Evolutionary conservation across 257 asterid genomes (phyloP).

Genomic region (Jacaranda mimosifolia): DNA sequence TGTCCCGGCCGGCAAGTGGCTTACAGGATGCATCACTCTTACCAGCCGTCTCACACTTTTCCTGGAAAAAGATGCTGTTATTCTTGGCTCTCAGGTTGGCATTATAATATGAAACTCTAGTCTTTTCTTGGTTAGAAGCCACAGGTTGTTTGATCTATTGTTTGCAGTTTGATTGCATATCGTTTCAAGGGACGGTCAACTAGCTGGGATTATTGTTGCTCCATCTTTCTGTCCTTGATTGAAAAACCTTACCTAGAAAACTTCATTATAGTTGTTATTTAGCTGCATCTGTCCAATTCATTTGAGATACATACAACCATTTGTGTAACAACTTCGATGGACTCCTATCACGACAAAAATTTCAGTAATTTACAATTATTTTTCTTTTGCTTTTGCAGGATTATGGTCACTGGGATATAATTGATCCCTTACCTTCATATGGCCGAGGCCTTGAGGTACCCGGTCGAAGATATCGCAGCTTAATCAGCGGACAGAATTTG

Average conservation of each 20-base stretch:
- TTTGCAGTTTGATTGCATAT: not conserved
- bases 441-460: slow-evolving; percentile 70
- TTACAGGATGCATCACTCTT: slow-evolving; percentile 85
- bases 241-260: not conserved
- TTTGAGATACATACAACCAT: not conserved
- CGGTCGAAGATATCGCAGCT: slow-evolving; percentile 76
- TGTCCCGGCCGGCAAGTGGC: slow-evolving; percentile 94
- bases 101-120: not conserved
- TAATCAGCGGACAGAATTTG: slow-evolving; percentile 64
- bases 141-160: not conserved
- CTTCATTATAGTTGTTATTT: too few species aligned
- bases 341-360: too few species aligned
- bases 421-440: slow-evolving; percentile 84
- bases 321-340: too few species aligned
- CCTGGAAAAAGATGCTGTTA: slow-evolving; percentile 85
- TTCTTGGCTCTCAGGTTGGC: slow-evolving; percentile 88
- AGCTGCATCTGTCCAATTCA: not conserved
- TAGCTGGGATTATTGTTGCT: too few species aligned
- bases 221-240: not conserved
- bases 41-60: slow-evolving; percentile 97
- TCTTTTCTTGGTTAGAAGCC: not conserved
- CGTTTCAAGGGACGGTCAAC: too few species aligned
- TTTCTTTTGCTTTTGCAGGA: slow-evolving; percentile 52
- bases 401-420: slow-evolving; percentile 64
- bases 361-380: not conserved